Base-by-base conservation (phyloP, 1,284 basidiomycete species). In the Fistulinella cinereoalba region DNA sequence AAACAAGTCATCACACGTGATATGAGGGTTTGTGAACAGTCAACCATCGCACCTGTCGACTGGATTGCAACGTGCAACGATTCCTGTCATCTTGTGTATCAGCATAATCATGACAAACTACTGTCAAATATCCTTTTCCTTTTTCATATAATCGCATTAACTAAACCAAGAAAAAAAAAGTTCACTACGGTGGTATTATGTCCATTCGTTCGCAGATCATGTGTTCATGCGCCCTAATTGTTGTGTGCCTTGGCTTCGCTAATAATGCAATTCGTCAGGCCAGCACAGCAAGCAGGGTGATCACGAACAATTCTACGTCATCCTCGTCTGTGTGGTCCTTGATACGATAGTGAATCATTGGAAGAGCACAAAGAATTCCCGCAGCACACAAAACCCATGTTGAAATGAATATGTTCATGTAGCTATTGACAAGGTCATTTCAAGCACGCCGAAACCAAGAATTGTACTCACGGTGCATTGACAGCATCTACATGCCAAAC, bases 301-400 rank as follows among this genome's bases (percentile, higher is more conserved):
- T 36, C 28, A 62, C 61, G 50, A 46, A 70, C 67, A 50, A 48
- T 33, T 48, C 31, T 25, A 54, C 55, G 18, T 72, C 67, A 19
- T 64, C 64, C 10, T 52, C 6, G 10, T 60, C 56, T 9, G 69
- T 71, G 37, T 61, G 60, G 25, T 71, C 56, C 52, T 60, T 69
- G 48, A 71, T 66, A 32, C 71, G 70, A 41, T 51, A 54, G 43
- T 69, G 60, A 12, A 71, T 58, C 71, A 72, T 72, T 10, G 70
- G 71, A 40, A 69, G 49, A 9, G 69, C 67, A 41, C 54, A 70
- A 32, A 65, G 1, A 23, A 72, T 54, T 19, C 69, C 71, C 4
- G 47, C 69, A 2, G 56, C 62, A 32, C 65, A 56, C 37, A 70
- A 57, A 21, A 56, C 56, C 69, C 69, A 70, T 3, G 69, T 70